Percentiles rank a stretch among this genome's conserved stretches.
Evolutionary conservation across 768 basidiomycete species (phyloP).

Genomic region (Postia placenta): DNA sequence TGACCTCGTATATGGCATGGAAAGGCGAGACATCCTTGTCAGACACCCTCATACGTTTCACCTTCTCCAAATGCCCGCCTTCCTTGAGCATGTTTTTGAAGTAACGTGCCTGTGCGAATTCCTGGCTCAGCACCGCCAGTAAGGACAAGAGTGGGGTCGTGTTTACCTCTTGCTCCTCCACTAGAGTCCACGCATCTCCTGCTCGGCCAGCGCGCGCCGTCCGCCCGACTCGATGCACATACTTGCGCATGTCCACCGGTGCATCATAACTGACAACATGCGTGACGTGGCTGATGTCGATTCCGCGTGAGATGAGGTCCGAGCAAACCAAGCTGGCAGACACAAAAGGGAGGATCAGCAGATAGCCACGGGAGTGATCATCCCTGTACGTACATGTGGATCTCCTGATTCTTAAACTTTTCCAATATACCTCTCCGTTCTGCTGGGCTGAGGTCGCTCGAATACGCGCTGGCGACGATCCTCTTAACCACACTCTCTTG

Average conservation of each 20-base stretch:
- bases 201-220: constrained; percentile 88
- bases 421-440: constrained; percentile 78
- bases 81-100: constrained; percentile 80
- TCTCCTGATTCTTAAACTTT: constrained; percentile 72
- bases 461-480: constrained; percentile 66
- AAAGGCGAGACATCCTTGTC: constrained; percentile 57
- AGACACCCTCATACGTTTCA: constrained; percentile 62
- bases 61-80: constrained; percentile 60
- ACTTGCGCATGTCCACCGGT: constrained; percentile 97
- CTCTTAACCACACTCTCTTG: constrained; percentile 9
- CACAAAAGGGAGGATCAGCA: background rate
- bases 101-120: constrained; percentile 62
- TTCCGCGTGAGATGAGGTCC: constrained; percentile 91
- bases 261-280: constrained; percentile 95
- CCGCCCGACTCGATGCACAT: constrained; percentile 94
- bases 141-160: background rate
- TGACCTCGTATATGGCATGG: constrained; percentile 61
- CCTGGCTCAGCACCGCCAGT: background rate
- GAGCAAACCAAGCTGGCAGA: constrained; percentile 75
- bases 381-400: constrained; percentile 65
- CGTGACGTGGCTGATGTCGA: constrained; percentile 87
- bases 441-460: constrained; percentile 69
- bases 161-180: constrained; percentile 87
- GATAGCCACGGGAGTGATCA: background rate
- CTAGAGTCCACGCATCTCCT: constrained; percentile 91